These are phyloP conservation scores for Purshia tridentata DNA, from an alignment of 306 rosid species.

Conservation along the genomic window DNA sequence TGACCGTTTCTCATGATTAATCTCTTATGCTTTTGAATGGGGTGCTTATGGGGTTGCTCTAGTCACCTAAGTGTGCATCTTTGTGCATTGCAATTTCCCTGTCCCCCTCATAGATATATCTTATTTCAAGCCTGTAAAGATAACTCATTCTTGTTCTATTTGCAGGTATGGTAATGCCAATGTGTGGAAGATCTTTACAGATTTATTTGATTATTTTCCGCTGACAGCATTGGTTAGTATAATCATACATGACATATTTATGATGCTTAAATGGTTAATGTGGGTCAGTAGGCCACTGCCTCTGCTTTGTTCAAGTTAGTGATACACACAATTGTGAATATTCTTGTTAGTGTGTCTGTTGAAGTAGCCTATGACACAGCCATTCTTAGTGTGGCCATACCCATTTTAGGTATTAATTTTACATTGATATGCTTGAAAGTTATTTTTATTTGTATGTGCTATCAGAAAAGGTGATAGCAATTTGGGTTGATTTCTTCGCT, in stretches of 20 bases:
- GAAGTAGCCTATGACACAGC: background rate
- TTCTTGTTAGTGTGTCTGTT: background rate
- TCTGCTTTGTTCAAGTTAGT: background rate
- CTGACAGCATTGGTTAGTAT: conserved; percentile 93
- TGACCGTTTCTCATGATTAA: background rate
- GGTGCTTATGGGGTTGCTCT: background rate
- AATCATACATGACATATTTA: background rate
- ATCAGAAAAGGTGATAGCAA: background rate
- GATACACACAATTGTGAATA: background rate
- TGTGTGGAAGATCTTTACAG: conserved; percentile 95
- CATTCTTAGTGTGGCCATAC: background rate
- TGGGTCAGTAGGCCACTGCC: background rate
- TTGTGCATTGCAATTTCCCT: background rate
- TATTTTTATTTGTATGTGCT: background rate
- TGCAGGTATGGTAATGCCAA: conserved; percentile 96
- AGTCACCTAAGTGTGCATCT: background rate
- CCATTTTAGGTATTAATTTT: background rate
- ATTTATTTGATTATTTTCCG: conserved; percentile 94
- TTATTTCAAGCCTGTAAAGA: conserved; percentile 1
- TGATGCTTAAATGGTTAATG: background rate
- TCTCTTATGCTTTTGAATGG: background rate
- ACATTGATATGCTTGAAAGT: background rate
- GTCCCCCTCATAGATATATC: background rate
- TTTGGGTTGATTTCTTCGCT: background rate
- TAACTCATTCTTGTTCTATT: conserved; percentile 24